Base-by-base conservation (phyloP, 2,329 filamentous ascomycete genomes). In the Zarea fungicola region DNA sequence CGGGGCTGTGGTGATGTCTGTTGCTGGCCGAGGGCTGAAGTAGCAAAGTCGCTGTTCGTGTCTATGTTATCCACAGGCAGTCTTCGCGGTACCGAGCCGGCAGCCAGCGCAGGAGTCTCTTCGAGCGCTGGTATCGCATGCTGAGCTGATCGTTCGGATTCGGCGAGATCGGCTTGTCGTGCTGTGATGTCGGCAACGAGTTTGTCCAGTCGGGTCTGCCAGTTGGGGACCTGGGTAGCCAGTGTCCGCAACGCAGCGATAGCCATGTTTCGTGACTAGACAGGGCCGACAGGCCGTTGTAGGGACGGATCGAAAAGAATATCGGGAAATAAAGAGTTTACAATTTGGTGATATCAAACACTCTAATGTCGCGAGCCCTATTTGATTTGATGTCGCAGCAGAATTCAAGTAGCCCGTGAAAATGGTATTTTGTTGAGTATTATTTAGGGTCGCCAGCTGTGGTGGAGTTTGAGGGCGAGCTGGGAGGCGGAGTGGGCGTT, bases 111-210 rank as follows among this genome's bases (percentile, higher is more conserved):
- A n/a, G 58, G 43, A 28, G 49, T 57, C 44, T 57, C 59, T 14
- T 14, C 16, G 14, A 8, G 9, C 23, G 31, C 9, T 21, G n/a
- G 56, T 52, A 35, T 60, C 57, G 13, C 56, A 54, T 36, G 59
- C 56, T 34, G 63, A 6, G 19, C 6, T 5, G 21, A 22, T 13
- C 6, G 10, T 16, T 46, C 67, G 49, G 78, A 61, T 50, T 71
- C 70, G 29, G 80, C 81, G 49, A 84, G 70, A 59, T 84, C 80
- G 43, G 70, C 65, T 67, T 85, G 81, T 51, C 81, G 79, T 58
- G 76, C 70, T 51, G 80, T 74, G 51, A 85, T 81, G 62, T 84
- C 76, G 51, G 71, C 70, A 58, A 73, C 81, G 50, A 85, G 72
- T 44, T 82, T 76, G 53, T 83, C 77, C 37, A 85, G 72, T 19